Percentiles rank a stretch among this genome's conserved stretches.
phyloP scores from a whole-genome alignment of 371 early-diverging fungal genomes.

The Furculomyces boomerangus region DNA sequence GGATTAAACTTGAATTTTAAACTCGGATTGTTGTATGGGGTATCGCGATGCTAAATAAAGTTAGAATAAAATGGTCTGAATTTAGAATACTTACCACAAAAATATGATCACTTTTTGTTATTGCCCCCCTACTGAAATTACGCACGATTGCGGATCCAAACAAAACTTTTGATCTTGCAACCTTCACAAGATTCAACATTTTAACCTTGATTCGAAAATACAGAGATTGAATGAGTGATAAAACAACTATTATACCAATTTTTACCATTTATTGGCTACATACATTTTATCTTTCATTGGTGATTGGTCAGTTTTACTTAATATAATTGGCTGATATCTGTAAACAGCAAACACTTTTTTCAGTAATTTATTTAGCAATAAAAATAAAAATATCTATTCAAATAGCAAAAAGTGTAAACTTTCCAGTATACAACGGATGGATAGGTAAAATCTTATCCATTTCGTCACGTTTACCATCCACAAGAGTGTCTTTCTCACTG shows the following conservation, averaged over 20 bases:
- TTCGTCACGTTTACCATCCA: neutral
- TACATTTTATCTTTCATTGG: too few relatives aligned
- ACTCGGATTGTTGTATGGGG: slow-evolving; percentile 70
- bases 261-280: too few relatives aligned
- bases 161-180: neutral
- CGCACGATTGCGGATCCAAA: neutral
- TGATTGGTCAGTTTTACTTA: too few relatives aligned
- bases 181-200: neutral
- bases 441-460: neutral
- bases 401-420: neutral
- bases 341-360: too few relatives aligned
- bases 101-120: slow-evolving; percentile 1
- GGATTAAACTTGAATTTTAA: slow-evolving; percentile 70
- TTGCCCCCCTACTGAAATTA: neutral
- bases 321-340: too few relatives aligned
- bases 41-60: slow-evolving; percentile 53
- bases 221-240: neutral
- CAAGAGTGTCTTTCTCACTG: neutral
- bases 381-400: neutral
- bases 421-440: neutral
- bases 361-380: too few relatives aligned
- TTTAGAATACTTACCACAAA: slow-evolving; percentile 1
- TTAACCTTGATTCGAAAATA: neutral
- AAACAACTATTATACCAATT: neutral
- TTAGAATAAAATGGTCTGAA: neutral